phyloP scores from a whole-genome alignment of 108 stramenopile genomes.

The Cyclotella choctawhatcheeana region DNA sequence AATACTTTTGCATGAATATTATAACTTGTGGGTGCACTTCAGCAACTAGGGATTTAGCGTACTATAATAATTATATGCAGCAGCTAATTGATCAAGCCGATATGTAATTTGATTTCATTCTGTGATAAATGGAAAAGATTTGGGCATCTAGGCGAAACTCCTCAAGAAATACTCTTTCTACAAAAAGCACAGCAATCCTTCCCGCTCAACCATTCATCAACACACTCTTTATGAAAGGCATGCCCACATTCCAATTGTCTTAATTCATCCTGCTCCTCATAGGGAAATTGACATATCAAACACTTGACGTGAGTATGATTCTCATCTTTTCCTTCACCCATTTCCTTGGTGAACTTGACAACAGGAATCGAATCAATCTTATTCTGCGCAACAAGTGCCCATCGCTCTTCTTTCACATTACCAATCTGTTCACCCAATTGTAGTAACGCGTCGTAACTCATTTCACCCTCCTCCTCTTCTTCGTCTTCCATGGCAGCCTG shows the following conservation, averaged over 20 bases:
- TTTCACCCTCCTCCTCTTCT: constrained; percentile 44
- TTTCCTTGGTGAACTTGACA: constrained; percentile 41
- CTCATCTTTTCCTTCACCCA: constrained; percentile 51
- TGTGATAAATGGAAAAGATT: too few species aligned
- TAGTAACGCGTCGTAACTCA: constrained; percentile 74
- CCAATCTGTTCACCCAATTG: constrained; percentile 81
- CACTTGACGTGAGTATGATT: constrained; percentile 86
- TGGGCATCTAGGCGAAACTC: too few species aligned
- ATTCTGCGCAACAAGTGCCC: constrained; percentile 63
- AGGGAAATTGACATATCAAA: constrained; percentile 89
- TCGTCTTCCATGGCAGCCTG: constrained; percentile 83
- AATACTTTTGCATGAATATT: too few species aligned
- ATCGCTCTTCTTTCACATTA: constrained; percentile 87
- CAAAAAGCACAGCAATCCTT: constrained; percentile 94
- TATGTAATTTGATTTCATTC: background rate
- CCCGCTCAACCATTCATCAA: constrained; percentile 84
- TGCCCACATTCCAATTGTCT: constrained; percentile 84
- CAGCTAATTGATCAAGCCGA: too few species aligned
- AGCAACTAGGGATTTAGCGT: too few species aligned
- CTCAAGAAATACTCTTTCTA: constrained; percentile 63
- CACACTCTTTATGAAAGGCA: constrained; percentile 89
- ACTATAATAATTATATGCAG: too few species aligned
- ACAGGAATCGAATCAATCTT: constrained; percentile 66
- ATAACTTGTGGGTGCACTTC: too few species aligned
- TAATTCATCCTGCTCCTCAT: constrained; percentile 74